Percentiles rank a stretch among this genome's conserved stretches.
Conservation (phyloP, 768 basidiomycete genomes). For the Floccularia luteovirens region DNA sequence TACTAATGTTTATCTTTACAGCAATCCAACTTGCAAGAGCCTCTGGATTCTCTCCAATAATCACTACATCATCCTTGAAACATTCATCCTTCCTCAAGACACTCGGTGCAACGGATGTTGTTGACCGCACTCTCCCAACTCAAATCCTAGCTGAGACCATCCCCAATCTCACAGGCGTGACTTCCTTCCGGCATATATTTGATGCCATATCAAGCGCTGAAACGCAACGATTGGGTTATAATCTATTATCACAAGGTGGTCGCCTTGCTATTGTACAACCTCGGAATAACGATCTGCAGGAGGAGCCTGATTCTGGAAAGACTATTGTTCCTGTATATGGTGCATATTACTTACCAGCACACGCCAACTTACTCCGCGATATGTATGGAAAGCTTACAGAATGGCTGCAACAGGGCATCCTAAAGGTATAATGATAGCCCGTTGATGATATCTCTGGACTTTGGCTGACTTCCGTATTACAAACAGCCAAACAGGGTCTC, state of each 20-base stretch:
- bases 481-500: slow-evolving; percentile 36
- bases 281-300: slow-evolving; percentile 11
- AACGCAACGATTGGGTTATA: slow-evolving; percentile 28
- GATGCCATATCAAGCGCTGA: slow-evolving; percentile 25
- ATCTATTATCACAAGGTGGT: slow-evolving; percentile 28
- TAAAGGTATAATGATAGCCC: no score
- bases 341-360: slow-evolving; percentile 5
- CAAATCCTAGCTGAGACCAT: slow-evolving; percentile 6
- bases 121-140: slow-evolving; percentile 15
- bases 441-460: no score
- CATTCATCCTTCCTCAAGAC: slow-evolving; percentile 21
- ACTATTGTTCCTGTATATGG: slow-evolving; percentile 4
- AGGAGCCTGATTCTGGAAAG: slow-evolving; percentile 7
- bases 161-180: slow-evolving; percentile 12
- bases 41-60: slow-evolving; percentile 34
- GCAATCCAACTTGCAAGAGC: slow-evolving; percentile 27
- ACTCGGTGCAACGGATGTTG: slow-evolving; percentile 31
- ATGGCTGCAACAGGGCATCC: slow-evolving; percentile 12
- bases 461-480: background rate
- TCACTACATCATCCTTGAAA: slow-evolving; percentile 22
- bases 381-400: slow-evolving; percentile 7
- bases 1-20: slow-evolving; percentile 13
- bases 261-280: slow-evolving; percentile 17
- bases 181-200: slow-evolving; percentile 13
- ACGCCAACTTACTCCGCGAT: slow-evolving; percentile 1